A percentile compares a stretch with the other conserved stretches of the same genome.
phyloP scores from a whole-genome alignment of 73 alveolate species.

The Urostyla sp. region DNA sequence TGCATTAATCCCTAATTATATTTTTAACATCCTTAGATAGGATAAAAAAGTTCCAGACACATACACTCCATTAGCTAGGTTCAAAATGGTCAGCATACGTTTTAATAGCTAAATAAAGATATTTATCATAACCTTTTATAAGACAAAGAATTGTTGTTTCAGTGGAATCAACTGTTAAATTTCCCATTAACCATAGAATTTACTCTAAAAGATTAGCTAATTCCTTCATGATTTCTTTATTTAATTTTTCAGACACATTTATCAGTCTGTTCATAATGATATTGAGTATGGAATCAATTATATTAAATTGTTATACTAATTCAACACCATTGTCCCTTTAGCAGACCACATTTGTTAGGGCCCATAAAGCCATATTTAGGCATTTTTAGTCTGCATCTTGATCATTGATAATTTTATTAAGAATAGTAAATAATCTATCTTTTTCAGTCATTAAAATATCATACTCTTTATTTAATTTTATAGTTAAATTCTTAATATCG shows the following conservation, averaged over 20 bases:
- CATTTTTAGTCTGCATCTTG: neutral
- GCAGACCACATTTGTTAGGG: neutral
- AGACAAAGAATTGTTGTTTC: neutral
- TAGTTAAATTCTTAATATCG: too few relatives aligned
- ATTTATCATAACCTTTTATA: neutral
- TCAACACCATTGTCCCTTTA: neutral
- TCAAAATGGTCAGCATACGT: neutral
- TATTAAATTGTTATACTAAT: neutral
- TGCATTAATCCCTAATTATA: neutral
- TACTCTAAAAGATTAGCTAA: constrained; percentile 7
- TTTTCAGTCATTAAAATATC: too few relatives aligned
- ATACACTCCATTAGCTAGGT: neutral
- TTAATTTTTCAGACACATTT: neutral
- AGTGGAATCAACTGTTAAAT: neutral
- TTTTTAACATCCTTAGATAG: neutral
- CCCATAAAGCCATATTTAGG: neutral
- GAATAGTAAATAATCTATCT: too few relatives aligned
- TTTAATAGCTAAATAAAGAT: neutral
- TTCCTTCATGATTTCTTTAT: neutral
- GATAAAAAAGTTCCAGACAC: neutral
- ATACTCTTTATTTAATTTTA: too few relatives aligned
- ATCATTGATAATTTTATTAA: neutral
- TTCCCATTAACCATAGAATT: neutral
- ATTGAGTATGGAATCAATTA: too few relatives aligned
- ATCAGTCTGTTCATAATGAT: neutral